phyloP scores from a whole-genome alignment of 139 green algal genomes.

The Closterium sp. region DNA sequence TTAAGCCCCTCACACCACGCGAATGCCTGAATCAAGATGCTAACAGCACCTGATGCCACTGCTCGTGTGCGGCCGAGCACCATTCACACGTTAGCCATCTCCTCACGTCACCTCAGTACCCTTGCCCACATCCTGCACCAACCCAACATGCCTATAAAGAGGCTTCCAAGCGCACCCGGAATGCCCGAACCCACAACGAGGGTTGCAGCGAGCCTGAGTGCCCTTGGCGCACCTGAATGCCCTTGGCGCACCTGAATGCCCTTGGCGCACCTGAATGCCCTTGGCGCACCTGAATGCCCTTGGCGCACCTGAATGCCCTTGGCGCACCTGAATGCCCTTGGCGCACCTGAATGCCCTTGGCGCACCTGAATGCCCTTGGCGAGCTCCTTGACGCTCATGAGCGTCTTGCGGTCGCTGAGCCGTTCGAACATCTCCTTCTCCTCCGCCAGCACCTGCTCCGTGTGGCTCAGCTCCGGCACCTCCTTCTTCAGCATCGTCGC shows the following conservation, averaged over 20 bases:
- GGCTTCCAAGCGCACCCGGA: too few species aligned
- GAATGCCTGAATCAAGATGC: too few species aligned
- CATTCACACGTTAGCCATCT: too few species aligned
- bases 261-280: conserved; percentile 47
- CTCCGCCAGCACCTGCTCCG: conserved; percentile 69
- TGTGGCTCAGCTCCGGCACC: conserved; percentile 62
- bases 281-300: conserved; percentile 62
- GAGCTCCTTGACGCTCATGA: conserved; percentile 91
- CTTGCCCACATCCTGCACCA: too few species aligned
- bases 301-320: conserved; percentile 56
- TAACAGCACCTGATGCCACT: too few species aligned
- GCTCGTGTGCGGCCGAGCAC: too few species aligned
- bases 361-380: conserved; percentile 65
- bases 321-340: conserved; percentile 71
- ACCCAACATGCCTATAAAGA: too few species aligned
- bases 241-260: too few species aligned
- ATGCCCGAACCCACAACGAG: too few species aligned
- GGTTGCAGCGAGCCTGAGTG: too few species aligned
- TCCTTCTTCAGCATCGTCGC: conserved; percentile 37
- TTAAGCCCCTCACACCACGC: conserved; percentile 56
- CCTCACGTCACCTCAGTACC: too few species aligned
- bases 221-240: too few species aligned
- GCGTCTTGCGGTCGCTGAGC: conserved; percentile 81
- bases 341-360: background rate
- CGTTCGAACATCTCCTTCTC: conserved; percentile 87